Evolutionary conservation across 331 rosid species (phyloP), one percentile per base, ranked within the genome.

Genomic region (Pyracantha coccinea): DNA sequence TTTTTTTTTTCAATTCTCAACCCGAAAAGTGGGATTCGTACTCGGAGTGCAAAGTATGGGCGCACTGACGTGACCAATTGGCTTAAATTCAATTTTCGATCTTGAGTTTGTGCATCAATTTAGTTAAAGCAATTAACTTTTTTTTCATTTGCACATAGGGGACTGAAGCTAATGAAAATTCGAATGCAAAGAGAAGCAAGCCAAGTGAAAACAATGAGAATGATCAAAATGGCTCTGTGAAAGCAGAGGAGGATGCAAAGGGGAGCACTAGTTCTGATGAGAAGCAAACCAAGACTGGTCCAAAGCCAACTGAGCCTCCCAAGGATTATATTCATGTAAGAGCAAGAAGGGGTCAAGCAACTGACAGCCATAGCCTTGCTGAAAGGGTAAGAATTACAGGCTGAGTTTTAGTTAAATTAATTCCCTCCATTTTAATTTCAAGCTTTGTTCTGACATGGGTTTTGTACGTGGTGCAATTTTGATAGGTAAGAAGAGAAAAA

Each of bases 291-390:
- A 88, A 91, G 73, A 38, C 83, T 38, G 83, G 81, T 41, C 50
- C 96, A 24, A 92, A 88, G 66, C 86, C 91, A 52, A 83, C 89
- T 8, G 99, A 94, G 79, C 87, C 97, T 21, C 90, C 82, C 4
- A 94, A 95, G 86, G 99, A 92, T 73, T 95, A 90, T 76, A 95
- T 95, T 85, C 99, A 95, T 83, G 99, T 95, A 2, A 84, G 99
- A 88, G 99, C 99, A 62, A 88, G 99, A 85, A 88, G 99, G 66
- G 99, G 99, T 35, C 99, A 95, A 83, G 99, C 99, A 19, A 95
- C 99, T 25, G 97, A 95, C 66, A 95, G 97, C 86, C 97, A 95
- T 71, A 95, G 99, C 76, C 97, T 95, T 73, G 99, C 99, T 23
- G 99, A 95, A 87, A 90, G 99, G 80, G 99, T 95, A 82, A 80